These are phyloP conservation scores for Dendrobium chrysotoxum DNA, from an alignment of 106 monocot genomes.

Conservation along the genomic window DNA sequence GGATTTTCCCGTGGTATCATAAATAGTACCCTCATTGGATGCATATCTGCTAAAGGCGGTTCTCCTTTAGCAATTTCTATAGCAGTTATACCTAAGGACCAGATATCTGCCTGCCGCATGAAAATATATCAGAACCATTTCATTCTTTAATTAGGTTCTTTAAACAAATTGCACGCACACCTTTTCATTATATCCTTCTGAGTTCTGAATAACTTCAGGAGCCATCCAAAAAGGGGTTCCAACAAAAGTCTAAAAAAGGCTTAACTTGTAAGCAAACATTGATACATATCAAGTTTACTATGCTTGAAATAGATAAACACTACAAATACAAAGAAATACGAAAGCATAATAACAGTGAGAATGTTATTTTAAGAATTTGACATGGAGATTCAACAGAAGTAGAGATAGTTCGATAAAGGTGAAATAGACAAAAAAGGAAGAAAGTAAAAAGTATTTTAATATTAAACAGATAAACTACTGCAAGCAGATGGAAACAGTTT, in stretches of 20 bases:
- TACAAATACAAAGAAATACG: neutral
- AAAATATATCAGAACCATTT: slow-evolving; percentile 9
- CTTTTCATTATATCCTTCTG: slow-evolving; percentile 99
- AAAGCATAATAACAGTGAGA: neutral
- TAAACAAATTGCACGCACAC: slow-evolving; percentile 16
- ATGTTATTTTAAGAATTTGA: neutral
- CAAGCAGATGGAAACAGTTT: slow-evolving; percentile 1
- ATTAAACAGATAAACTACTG: neutral
- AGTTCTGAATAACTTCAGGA: slow-evolving; percentile 97
- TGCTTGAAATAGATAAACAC: neutral
- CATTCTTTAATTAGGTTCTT: neutral
- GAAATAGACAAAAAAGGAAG: neutral
- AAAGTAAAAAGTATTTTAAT: neutral
- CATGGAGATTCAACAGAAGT: neutral
- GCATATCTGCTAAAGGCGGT: slow-evolving; percentile 93
- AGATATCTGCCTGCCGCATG: slow-evolving; percentile 91
- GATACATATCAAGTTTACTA: neutral
- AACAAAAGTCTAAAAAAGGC: slow-evolving; percentile 77
- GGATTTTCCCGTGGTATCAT: slow-evolving; percentile 99
- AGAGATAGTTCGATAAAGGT: neutral
- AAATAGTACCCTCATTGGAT: slow-evolving; percentile 99
- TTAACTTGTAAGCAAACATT: slow-evolving; percentile 13
- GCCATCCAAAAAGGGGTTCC: slow-evolving; percentile 99
- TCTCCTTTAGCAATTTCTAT: slow-evolving; percentile 99
- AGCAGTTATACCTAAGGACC: slow-evolving; percentile 98